A percentile compares a stretch with the other conserved stretches of the same genome.
phyloP scores from a whole-genome alignment of 495 filamentous ascomycete genomes.

The Aspergillus kassunensis region DNA sequence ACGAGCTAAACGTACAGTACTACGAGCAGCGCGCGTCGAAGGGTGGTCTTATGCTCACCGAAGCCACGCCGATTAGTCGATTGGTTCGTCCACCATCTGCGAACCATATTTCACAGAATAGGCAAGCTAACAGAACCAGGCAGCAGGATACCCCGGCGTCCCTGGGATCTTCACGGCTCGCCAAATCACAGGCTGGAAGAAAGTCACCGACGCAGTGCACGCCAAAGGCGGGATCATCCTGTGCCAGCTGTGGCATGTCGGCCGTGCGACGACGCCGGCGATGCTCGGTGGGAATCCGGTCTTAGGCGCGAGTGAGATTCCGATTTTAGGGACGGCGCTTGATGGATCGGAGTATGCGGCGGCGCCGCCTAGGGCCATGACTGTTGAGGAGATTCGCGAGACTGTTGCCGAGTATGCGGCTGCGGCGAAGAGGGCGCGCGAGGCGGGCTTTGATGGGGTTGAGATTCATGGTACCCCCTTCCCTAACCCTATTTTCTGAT shows the following conservation, averaged over 20 bases:
- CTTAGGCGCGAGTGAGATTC: constrained; percentile 20
- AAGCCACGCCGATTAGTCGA: constrained; percentile 40
- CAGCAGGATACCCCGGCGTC: constrained; percentile 39
- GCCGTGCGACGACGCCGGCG: constrained; percentile 40
- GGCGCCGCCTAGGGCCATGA: constrained; percentile 39
- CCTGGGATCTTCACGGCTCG: constrained; percentile 44
- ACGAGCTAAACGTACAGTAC: constrained; percentile 43
- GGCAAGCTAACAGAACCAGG: no score
- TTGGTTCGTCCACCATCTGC: background rate
- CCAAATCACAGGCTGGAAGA: constrained; percentile 48
- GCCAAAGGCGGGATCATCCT: constrained; percentile 47
- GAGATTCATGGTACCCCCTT: constrained; percentile 44
- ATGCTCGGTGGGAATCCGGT: constrained; percentile 23
- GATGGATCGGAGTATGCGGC: constrained; percentile 28
- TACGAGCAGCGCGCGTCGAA: constrained; percentile 46
- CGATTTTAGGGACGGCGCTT: constrained; percentile 23
- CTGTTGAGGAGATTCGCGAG: constrained; percentile 38
- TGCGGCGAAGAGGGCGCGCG: constrained; percentile 56
- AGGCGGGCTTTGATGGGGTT: constrained; percentile 59
- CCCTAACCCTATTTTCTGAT: background rate
- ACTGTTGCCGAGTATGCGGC: constrained; percentile 45
- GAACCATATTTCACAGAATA: background rate
- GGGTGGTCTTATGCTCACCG: constrained; percentile 47
- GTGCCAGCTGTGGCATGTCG: constrained; percentile 51
- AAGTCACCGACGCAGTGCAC: constrained; percentile 50